Base-by-base conservation (phyloP, 1,139 yeast genomes). In the Torulaspora pretoriensis region DNA sequence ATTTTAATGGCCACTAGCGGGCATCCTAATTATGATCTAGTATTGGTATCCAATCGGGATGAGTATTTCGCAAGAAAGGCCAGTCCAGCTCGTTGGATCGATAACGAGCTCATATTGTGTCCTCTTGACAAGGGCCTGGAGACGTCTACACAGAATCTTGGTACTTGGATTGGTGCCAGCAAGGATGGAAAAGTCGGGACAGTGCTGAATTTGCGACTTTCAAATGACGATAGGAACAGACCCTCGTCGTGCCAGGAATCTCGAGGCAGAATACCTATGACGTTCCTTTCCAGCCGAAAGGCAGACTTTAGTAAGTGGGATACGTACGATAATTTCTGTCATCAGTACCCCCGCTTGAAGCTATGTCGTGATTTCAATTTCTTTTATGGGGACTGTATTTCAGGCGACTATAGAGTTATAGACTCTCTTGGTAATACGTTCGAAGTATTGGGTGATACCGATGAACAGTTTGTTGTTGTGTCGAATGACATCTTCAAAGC, bases 141-240 rank as follows among this genome's bases (percentile, higher is more conserved):
- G 0, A 90, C 81, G 13, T 42, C 32, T 13, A 25, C 39, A 9
- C 35, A 46, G 10, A 33, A 28, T 5, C 88, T 80, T 55, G 97
- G 98, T 0, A 86, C 97, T 0, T 92, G 98, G 98, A 78, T 88
- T 2, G 97, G 96, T 0, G 75, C 84, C 2, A 75, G 80, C 38
- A 69, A 69, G 26, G 63, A 60, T 2, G 94, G 94, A 0, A 74
- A 77, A 47, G 51, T 90, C 2, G 86, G 95, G 0, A 84, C 84
- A 2, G 70, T 92, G 35, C 80, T 92, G 16, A 92, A 92, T 61
- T 81, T 77, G 57, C 56, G 53, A 44, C 23, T 53, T 9, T 45
- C 43, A 1, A 46, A 41, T 22, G 82, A 77, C 22, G 9, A 38
- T n/a, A 55, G 54, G 25, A 40, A 56, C 32, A 59, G 55, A 31